These are phyloP conservation scores for Phytophthora melonis DNA, from an alignment of 352 stramenopile species.

Conservation along the genomic window DNA sequence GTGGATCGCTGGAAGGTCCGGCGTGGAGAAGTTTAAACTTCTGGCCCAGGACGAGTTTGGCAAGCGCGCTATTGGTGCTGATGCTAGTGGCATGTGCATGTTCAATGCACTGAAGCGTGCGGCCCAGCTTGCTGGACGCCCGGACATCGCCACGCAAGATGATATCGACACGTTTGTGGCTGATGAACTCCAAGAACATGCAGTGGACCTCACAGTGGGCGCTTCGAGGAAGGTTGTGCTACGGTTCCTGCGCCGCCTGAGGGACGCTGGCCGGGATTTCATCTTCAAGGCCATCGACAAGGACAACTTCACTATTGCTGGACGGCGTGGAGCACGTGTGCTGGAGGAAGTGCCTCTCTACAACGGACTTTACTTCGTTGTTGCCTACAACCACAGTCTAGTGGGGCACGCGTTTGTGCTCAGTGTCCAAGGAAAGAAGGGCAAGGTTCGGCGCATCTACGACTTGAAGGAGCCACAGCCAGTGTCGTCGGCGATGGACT, in stretches of 20 bases:
- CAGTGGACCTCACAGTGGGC: background rate
- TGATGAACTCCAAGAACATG: background rate
- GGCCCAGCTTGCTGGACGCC: background rate
- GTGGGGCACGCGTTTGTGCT: background rate
- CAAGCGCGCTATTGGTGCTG: background rate
- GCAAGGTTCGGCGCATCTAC: background rate
- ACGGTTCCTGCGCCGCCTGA: background rate
- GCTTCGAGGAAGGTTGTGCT: constrained; percentile 8
- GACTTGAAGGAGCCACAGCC: background rate
- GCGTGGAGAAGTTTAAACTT: background rate
- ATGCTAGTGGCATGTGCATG: background rate
- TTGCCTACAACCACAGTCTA: background rate
- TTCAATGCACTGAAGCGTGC: background rate
- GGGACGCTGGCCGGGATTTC: background rate
- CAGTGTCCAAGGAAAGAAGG: background rate
- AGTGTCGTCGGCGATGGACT: background rate
- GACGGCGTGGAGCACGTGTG: background rate
- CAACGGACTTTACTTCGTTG: background rate
- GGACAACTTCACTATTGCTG: background rate
- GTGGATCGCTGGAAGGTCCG: constrained; percentile 4
- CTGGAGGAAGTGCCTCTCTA: background rate
- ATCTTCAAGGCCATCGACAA: background rate
- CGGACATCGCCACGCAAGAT: background rate
- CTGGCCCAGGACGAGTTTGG: background rate
- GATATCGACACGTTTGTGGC: background rate